Evolutionary conservation across 805 yeast genomes (phyloP), one percentile per base, ranked within the genome.

Genomic region (Teunomyces funiuensis): DNA sequence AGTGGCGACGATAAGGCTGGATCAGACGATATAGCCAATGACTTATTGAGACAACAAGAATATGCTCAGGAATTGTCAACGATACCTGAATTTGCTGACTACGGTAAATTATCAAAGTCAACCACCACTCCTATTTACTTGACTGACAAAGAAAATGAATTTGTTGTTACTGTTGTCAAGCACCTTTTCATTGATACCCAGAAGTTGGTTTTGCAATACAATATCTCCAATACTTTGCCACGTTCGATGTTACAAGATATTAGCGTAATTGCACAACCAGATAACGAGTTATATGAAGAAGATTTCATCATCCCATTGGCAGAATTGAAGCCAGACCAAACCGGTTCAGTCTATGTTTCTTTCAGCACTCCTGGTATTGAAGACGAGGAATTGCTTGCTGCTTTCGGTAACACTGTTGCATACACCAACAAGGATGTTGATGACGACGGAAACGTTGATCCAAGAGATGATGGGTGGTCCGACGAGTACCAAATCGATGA

Each of bases 401-500:
- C 77, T 1, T 79, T 91, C 54, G 74, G 77, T 34, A 85, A 85
- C 61, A 77, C 80, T 6, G 71, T 91, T 46, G 74, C 82, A 16
- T 91, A 84, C 70, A 79, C 83, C 14, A 76, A 88, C 37, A 85
- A 82, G 64, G 98, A 91, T 60, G 71, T 88, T 52, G 82, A 88
- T 36, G 74, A 77, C 7, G 82, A 89, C 11, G 82, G 82, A 15
- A 79, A 76, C 47, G 76, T 84, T 38, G 77, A 76, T 44, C 83
- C 77, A 34, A 80, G 76, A 37, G 83, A 71, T 40, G 95, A 85
- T 50, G 97, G 97, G 13, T 87, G 83, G 75, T 85, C 85, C 50
- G 98, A 93, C 63, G 96, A 90, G 65, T 93, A 91, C 65, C 93
- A 84, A 60, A 79, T 93, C 50, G 97, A 88, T 63, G 85, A 83